Conservation (phyloP, 1,139 yeast genomes). For the Debaryomyces robertsiae region DNA sequence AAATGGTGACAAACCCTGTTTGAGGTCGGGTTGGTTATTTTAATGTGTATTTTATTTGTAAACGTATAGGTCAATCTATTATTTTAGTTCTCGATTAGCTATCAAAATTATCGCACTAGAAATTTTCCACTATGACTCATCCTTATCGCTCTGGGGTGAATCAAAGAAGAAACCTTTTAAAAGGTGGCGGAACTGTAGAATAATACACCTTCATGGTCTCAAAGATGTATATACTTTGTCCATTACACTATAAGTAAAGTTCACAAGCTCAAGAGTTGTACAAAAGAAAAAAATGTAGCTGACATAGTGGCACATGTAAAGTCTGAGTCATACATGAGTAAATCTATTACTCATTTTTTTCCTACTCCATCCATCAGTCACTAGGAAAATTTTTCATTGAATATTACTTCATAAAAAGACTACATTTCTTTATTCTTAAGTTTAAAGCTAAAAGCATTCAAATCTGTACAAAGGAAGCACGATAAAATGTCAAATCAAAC, state of each 20-base stretch:
- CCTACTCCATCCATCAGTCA: constrained; percentile 8
- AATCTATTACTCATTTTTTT: constrained; percentile 6
- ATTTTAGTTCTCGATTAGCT: neutral
- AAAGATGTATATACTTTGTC: neutral
- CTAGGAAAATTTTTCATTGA: constrained; percentile 9
- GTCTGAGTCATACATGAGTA: too few species aligned
- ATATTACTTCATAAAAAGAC: constrained; percentile 3
- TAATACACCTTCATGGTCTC: neutral
- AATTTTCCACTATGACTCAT: constrained; percentile 7
- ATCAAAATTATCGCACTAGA: neutral
- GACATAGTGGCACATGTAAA: too few species aligned
- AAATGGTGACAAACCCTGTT: constrained; percentile 42
- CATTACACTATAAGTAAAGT: too few species aligned
- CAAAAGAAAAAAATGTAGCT: neutral
- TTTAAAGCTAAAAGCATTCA: neutral
- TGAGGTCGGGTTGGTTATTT: constrained; percentile 12
- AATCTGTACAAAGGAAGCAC: neutral
- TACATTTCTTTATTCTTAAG: constrained; percentile 1
- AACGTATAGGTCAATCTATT: constrained; percentile 2
- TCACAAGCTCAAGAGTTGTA: too few species aligned
- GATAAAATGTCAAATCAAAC: constrained; percentile 15
- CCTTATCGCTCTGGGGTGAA: constrained; percentile 3
- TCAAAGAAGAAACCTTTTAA: too few species aligned
- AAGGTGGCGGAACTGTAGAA: neutral
- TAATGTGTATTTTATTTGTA: constrained; percentile 8